A percentile compares a stretch with the other conserved stretches of the same genome.
Evolutionary conservation across 2,329 filamentous ascomycete genomes (phyloP).

Genomic region (Paecilomyces fulvus): DNA sequence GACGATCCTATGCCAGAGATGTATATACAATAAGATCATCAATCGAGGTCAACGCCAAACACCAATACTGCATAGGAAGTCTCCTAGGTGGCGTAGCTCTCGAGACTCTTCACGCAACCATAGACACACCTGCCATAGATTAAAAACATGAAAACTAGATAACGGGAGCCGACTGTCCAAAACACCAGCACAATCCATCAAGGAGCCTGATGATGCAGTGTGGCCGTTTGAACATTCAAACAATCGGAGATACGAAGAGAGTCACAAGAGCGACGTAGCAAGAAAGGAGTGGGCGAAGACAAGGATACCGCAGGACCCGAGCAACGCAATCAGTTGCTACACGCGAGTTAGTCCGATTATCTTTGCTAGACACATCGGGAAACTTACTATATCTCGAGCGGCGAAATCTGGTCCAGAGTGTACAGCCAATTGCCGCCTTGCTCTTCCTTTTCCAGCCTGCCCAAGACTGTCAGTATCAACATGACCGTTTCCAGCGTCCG

Average conservation of each 20-base stretch:
- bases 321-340: not conserved
- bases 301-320: not conserved
- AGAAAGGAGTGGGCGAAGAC: not conserved
- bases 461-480: slow-evolving; percentile 7
- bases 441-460: slow-evolving; percentile 75
- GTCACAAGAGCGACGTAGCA: not conserved
- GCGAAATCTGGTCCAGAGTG: slow-evolving; percentile 90
- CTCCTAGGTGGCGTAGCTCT: not conserved
- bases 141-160: not conserved
- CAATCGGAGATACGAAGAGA: not conserved
- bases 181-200: not conserved
- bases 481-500: slow-evolving; percentile 1
- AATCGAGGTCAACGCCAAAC: not conserved
- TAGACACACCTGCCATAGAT: not conserved
- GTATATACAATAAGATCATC: not conserved
- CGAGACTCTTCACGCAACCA: not conserved
- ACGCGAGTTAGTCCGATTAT: not conserved
- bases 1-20: not conserved
- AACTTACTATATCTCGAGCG: slow-evolving; percentile 77
- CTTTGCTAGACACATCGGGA: not conserved
- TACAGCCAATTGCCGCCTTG: slow-evolving; percentile 93
- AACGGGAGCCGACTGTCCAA: not conserved
- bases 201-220: not conserved
- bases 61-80: not conserved
- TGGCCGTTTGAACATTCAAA: not conserved